A percentile compares a stretch with the other conserved stretches of the same genome.
Conservation (phyloP, 306 rosid genomes). For the cucumber (Cucumis sativus) region DNA sequence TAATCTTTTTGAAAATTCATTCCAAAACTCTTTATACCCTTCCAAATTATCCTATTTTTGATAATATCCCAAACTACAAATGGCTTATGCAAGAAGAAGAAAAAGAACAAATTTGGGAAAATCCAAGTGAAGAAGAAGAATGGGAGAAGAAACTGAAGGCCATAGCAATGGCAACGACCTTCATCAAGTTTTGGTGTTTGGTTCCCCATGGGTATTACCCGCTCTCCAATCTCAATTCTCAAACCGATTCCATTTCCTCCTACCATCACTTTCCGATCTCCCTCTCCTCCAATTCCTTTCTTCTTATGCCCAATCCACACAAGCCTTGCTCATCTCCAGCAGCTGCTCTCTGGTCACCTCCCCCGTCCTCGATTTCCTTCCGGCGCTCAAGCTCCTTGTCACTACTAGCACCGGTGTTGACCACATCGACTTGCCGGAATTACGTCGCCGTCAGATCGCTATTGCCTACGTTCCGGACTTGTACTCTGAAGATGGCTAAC, state of each 20-base stretch:
- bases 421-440: constrained; percentile 17
- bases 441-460: constrained; percentile 7
- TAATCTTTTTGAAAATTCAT: too few relatives aligned
- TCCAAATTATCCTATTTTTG: too few relatives aligned
- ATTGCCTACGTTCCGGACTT: constrained; percentile 18
- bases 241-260: constrained; percentile 13
- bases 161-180: background rate
- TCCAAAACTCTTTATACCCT: too few relatives aligned
- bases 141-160: background rate
- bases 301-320: constrained; percentile 2
- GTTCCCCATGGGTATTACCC: background rate
- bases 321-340: constrained; percentile 9
- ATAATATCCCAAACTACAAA: too few relatives aligned
- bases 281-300: constrained; percentile 12
- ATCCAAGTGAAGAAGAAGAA: background rate
- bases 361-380: constrained; percentile 7
- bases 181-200: constrained; percentile 10
- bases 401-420: constrained; percentile 19
- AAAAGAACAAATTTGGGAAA: too few relatives aligned
- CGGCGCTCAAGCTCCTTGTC: constrained; percentile 12
- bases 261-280: constrained; percentile 15
- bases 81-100: too few relatives aligned
- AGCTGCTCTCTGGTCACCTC: background rate
- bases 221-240: constrained; percentile 10
- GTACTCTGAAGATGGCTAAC: constrained; percentile 14